Evolutionary conservation across 495 filamentous ascomycete genomes (phyloP).

Genomic region (Cercophora scortea): DNA sequence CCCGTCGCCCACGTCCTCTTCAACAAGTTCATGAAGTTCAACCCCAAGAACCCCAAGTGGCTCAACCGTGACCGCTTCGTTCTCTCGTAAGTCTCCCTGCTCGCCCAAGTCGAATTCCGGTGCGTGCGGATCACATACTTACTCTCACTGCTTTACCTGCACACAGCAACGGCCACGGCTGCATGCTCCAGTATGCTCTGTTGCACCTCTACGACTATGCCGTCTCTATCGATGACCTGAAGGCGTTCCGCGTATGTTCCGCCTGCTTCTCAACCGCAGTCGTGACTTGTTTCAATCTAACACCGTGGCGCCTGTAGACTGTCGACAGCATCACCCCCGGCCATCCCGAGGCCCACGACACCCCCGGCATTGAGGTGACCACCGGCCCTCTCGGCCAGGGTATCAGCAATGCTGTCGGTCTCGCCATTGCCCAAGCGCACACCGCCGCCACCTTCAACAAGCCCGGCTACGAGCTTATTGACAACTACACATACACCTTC

Average conservation of each 20-base stretch:
- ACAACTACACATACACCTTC: constrained; percentile 95
- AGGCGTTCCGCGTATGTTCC: constrained; percentile 81
- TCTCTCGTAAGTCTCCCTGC: constrained; percentile 71
- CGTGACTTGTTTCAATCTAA: too few species aligned
- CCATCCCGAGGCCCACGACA: constrained; percentile 95
- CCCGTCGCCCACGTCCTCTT: constrained; percentile 95
- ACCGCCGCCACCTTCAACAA: constrained; percentile 92
- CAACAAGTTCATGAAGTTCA: constrained; percentile 99
- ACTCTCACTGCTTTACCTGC: background rate
- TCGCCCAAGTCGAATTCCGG: background rate
- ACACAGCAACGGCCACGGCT: constrained; percentile 88
- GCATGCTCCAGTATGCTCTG: constrained; percentile 98
- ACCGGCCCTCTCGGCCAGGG: constrained; percentile 95
- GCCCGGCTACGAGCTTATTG: constrained; percentile 81
- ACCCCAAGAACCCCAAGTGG: constrained; percentile 98
- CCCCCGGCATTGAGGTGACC: constrained; percentile 93
- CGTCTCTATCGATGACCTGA: constrained; percentile 80
- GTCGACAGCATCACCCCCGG: constrained; percentile 92
- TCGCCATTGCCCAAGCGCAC: constrained; percentile 92
- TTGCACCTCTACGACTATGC: constrained; percentile 94
- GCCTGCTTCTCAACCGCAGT: background rate
- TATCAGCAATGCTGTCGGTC: constrained; percentile 90
- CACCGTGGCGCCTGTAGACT: constrained; percentile 36
- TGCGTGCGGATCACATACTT: background rate
- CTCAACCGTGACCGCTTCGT: constrained; percentile 96